phyloP scores from a whole-genome alignment of 768 basidiomycete genomes.

The Tubosaeta brunneosetosa region DNA sequence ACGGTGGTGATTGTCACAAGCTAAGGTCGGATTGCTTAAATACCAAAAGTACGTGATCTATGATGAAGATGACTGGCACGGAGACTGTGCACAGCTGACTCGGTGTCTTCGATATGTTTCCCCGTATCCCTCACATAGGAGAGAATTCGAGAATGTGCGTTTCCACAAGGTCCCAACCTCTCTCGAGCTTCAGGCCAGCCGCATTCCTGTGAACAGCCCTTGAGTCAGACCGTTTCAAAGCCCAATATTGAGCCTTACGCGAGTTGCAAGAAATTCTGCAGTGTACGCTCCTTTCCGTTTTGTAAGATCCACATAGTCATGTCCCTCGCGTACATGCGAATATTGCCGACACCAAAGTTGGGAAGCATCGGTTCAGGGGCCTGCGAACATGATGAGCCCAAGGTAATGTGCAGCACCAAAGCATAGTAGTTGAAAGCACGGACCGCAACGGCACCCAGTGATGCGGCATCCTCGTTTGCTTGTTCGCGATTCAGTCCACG shows the following conservation, averaged over 20 bases:
- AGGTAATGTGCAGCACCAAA: too few relatives aligned
- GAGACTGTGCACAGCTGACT: too few relatives aligned
- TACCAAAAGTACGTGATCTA: too few relatives aligned
- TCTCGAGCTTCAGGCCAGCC: conserved; percentile 28
- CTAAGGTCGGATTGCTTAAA: too few relatives aligned
- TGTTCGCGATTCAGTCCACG: conserved; percentile 14
- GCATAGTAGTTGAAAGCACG: background rate
- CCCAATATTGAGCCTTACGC: conserved; percentile 16
- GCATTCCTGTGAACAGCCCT: conserved; percentile 8
- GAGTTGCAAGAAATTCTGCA: conserved; percentile 28
- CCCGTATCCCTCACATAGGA: background rate
- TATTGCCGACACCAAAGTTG: conserved; percentile 31
- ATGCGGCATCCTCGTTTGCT: conserved; percentile 8
- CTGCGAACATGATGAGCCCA: conserved; percentile 7
- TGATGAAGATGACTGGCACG: too few relatives aligned
- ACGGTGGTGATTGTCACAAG: too few relatives aligned
- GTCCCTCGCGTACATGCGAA: conserved; percentile 28
- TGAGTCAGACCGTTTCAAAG: background rate
- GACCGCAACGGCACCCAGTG: conserved; percentile 15
- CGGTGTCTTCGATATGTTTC: too few relatives aligned
- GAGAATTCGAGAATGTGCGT: conserved; percentile 23
- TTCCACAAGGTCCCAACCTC: conserved; percentile 29
- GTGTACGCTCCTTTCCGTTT: conserved; percentile 33
- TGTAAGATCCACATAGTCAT: conserved; percentile 26
- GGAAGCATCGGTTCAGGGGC: conserved; percentile 38